Percentiles rank a stretch among this genome's conserved stretches.
Evolutionary conservation across 2,329 filamentous ascomycete genomes (phyloP).

Genomic region (Paramyrothecium sp.): DNA sequence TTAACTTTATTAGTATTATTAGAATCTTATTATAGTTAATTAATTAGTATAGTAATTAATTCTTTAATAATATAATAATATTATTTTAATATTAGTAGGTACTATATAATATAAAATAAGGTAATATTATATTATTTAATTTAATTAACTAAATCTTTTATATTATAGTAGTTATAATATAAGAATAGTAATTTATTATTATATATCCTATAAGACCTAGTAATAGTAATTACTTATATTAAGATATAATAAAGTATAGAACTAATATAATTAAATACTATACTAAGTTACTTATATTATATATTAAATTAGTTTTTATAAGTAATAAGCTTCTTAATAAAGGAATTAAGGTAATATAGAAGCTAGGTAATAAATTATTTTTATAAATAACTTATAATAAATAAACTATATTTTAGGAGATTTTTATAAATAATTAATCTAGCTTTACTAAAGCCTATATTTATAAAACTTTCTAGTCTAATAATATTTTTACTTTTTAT

Average conservation of each 20-base stretch:
- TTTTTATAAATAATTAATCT: background rate
- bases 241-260: background rate
- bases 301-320: background rate
- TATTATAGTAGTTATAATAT: background rate
- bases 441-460: background rate
- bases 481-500: background rate
- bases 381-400: background rate
- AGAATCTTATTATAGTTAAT: background rate
- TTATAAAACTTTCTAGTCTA: background rate
- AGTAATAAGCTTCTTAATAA: too few relatives aligned
- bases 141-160: constrained; percentile 1
- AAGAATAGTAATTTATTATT: background rate
- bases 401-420: background rate
- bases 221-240: background rate
- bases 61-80: too few relatives aligned
- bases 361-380: background rate
- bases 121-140: background rate
- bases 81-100: too few relatives aligned
- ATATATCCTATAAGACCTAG: background rate
- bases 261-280: too few relatives aligned
- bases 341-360: too few relatives aligned
- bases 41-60: too few relatives aligned
- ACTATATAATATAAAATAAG: background rate
- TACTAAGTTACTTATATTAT: too few relatives aligned
- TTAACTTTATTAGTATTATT: constrained; percentile 4